Evolutionary conservation across 306 rosid genomes (phyloP).

Genomic region (Styphnolobium japonicum): DNA sequence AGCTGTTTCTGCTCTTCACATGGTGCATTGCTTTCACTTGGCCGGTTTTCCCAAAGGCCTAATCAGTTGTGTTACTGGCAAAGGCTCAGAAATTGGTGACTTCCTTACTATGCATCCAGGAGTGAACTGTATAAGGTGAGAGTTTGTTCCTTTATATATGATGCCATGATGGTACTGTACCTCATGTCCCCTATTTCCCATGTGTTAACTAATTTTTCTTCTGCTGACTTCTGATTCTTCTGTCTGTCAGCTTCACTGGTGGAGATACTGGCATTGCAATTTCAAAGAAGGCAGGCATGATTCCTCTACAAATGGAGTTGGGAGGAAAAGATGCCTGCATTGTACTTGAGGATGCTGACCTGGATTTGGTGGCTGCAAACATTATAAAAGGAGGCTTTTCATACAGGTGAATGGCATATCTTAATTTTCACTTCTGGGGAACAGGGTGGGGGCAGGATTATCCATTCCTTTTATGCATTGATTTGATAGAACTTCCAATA

Average conservation of each 20-base stretch:
- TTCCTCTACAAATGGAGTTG: slow-evolving; percentile 96
- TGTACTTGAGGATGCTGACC: slow-evolving; percentile 97
- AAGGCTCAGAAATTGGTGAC: slow-evolving; percentile 66
- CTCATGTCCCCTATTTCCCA: not conserved
- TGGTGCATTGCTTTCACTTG: slow-evolving; percentile 74
- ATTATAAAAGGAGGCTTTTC: slow-evolving; percentile 96
- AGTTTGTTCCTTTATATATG: not conserved
- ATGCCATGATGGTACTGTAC: not conserved
- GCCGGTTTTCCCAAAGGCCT: slow-evolving; percentile 79
- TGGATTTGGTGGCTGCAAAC: slow-evolving; percentile 89
- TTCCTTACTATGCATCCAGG: slow-evolving; percentile 75
- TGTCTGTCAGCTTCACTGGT: slow-evolving; percentile 77
- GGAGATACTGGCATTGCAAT: slow-evolving; percentile 95
- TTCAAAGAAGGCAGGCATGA: slow-evolving; percentile 95
- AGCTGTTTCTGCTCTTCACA: slow-evolving; percentile 63
- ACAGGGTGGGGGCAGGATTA: not conserved
- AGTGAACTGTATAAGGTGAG: slow-evolving; percentile 63
- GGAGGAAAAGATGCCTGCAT: slow-evolving; percentile 99
- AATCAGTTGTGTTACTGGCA: slow-evolving; percentile 66
- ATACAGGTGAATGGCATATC: slow-evolving; percentile 65
- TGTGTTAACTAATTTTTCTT: not conserved
- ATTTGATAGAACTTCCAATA: too few relatives aligned
- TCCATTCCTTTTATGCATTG: too few relatives aligned
- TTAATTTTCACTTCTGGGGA: not conserved
- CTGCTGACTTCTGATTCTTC: not conserved